Evolutionary conservation across 192 early-diverging fungal species (phyloP).

Genomic region (Coemansia sp.): DNA sequence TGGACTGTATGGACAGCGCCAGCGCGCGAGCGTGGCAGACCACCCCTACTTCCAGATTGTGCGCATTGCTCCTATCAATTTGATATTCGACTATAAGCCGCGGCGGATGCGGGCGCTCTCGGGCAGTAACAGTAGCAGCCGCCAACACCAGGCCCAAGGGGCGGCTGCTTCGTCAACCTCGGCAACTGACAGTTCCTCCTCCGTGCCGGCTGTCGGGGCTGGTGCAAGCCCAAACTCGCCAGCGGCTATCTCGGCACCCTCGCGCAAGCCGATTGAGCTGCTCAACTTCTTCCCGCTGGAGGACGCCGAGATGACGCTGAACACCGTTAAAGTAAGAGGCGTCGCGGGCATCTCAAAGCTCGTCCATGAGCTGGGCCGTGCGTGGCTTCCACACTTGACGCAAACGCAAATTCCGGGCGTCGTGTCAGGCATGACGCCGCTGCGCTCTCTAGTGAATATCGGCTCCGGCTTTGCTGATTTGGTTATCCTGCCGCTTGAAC

Average conservation of each 20-base stretch:
- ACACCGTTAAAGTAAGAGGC: slow-evolving; percentile 72
- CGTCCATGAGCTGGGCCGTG: slow-evolving; percentile 60
- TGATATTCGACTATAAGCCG: slow-evolving; percentile 98
- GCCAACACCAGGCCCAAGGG: background rate
- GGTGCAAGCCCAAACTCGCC: background rate
- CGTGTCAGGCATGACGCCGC: slow-evolving; percentile 85
- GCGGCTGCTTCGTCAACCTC: background rate
- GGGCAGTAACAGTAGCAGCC: slow-evolving; percentile 6
- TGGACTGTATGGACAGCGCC: background rate
- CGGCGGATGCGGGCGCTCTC: slow-evolving; percentile 75
- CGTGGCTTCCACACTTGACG: slow-evolving; percentile 94
- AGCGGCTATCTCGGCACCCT: background rate
- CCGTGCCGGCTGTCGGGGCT: background rate
- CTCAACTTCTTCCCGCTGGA: slow-evolving; percentile 94
- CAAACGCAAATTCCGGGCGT: slow-evolving; percentile 88
- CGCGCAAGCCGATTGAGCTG: slow-evolving; percentile 52
- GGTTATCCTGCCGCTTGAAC: slow-evolving; percentile 88
- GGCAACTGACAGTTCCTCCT: background rate
- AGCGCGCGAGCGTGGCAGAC: slow-evolving; percentile 1
- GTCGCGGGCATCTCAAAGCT: slow-evolving; percentile 71
- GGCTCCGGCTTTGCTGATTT: slow-evolving; percentile 91
- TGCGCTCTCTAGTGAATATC: slow-evolving; percentile 87
- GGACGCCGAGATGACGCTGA: slow-evolving; percentile 86
- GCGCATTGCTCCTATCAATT: slow-evolving; percentile 69
- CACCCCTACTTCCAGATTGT: slow-evolving; percentile 60